Conservation (phyloP, 345 rosid species). For the Melastoma malabathricum region DNA sequence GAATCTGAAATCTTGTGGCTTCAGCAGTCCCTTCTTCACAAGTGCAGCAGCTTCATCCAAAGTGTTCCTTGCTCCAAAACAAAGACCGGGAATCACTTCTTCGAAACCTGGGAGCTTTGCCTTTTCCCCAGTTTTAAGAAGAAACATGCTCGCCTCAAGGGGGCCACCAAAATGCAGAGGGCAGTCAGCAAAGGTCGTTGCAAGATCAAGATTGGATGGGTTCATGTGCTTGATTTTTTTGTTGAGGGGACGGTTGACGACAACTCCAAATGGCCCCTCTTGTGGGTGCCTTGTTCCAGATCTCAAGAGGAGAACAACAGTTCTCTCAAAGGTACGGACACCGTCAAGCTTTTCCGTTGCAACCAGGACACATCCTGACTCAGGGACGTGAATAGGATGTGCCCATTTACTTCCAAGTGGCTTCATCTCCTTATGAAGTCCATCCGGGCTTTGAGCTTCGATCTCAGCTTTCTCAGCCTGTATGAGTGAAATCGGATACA, state of each 20-base stretch:
- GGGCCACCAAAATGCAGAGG: slow-evolving; percentile 85
- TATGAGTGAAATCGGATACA: background rate
- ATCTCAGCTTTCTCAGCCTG: slow-evolving; percentile 46
- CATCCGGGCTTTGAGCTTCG: slow-evolving; percentile 35
- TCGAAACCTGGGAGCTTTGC: slow-evolving; percentile 54
- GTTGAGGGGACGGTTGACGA: slow-evolving; percentile 77
- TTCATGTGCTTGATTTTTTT: slow-evolving; percentile 68
- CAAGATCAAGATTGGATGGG: slow-evolving; percentile 56
- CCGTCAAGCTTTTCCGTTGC: slow-evolving; percentile 95
- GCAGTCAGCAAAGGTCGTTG: slow-evolving; percentile 71
- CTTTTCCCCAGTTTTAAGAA: slow-evolving; percentile 40
- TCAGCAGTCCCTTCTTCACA: slow-evolving; percentile 62
- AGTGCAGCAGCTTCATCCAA: slow-evolving; percentile 73
- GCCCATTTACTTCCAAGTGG: slow-evolving; percentile 69
- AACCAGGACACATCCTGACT: slow-evolving; percentile 85
- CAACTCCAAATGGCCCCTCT: slow-evolving; percentile 86
- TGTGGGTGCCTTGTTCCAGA: slow-evolving; percentile 74
- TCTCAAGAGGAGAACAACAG: slow-evolving; percentile 83
- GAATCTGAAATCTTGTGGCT: slow-evolving; percentile 75
- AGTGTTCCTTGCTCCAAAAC: slow-evolving; percentile 65
- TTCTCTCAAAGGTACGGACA: slow-evolving; percentile 62
- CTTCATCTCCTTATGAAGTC: slow-evolving; percentile 30
- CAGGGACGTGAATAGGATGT: slow-evolving; percentile 82
- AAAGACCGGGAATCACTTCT: slow-evolving; percentile 71
- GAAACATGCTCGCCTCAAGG: slow-evolving; percentile 75